A percentile compares a stretch with the other conserved stretches of the same genome.
phyloP scores from a whole-genome alignment of 148 eudicot species.

The Persicaria maculosa region DNA sequence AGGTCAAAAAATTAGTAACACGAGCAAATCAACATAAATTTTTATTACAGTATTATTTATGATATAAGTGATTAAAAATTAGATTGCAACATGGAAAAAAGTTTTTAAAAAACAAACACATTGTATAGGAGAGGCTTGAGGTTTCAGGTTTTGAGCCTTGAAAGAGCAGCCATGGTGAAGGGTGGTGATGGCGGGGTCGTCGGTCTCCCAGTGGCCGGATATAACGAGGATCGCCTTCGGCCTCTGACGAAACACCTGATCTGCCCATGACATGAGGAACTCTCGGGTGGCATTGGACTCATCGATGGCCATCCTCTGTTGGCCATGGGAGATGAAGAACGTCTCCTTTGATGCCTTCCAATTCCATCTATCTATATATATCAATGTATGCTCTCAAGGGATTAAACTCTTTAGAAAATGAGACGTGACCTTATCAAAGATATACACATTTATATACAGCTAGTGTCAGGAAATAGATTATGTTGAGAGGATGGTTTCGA shows the following conservation, averaged over 20 bases:
- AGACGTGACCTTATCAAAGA: too few species aligned
- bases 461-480: too few species aligned
- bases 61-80: too few species aligned
- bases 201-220: constrained; percentile 78
- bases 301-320: constrained; percentile 50
- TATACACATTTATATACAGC: too few species aligned
- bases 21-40: too few species aligned
- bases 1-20: too few species aligned
- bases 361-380: neutral
- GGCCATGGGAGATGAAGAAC: constrained; percentile 62
- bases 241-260: constrained; percentile 20
- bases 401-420: too few species aligned
- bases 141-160: constrained; percentile 49
- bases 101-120: too few species aligned
- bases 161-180: constrained; percentile 56
- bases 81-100: too few species aligned
- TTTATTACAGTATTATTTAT: too few species aligned
- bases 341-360: constrained; percentile 25
- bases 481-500: too few species aligned
- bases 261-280: constrained; percentile 41
- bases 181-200: constrained; percentile 42
- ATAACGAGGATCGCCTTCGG: constrained; percentile 50
- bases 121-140: constrained; percentile 34
- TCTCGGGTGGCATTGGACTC: constrained; percentile 48
- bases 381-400: too few species aligned